Conservation (phyloP, 2,329 filamentous ascomycete species). For the Intubia oerlemansii region DNA sequence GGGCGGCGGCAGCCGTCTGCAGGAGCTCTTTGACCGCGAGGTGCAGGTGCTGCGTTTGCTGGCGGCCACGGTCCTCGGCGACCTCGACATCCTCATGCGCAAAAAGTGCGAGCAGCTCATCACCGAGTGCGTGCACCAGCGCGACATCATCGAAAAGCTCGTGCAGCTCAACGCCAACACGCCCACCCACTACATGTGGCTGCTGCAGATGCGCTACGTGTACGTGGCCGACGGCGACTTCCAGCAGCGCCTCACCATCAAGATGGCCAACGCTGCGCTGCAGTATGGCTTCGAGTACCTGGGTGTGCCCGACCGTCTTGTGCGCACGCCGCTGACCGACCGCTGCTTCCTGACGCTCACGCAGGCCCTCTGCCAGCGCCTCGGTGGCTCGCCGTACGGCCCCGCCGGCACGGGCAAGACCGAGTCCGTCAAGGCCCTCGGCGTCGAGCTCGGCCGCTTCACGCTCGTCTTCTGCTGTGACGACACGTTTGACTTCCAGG, state of each 20-base stretch:
- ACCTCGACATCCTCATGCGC: conserved; percentile 66
- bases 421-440: conserved; percentile 94
- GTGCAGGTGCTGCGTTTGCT: conserved; percentile 70
- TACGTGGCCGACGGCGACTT: conserved; percentile 68
- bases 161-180: conserved; percentile 52
- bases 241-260: conserved; percentile 64
- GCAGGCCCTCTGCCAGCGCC: conserved; percentile 80
- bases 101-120: conserved; percentile 99
- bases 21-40: conserved; percentile 56
- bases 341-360: conserved; percentile 96
- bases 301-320: conserved; percentile 85
- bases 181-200: conserved; percentile 72
- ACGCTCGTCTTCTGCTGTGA: conserved; percentile 99
- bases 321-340: conserved; percentile 90
- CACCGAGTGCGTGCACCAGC: conserved; percentile 95
- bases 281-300: conserved; percentile 98
- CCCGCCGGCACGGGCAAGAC: conserved; percentile 97
- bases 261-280: conserved; percentile 90
- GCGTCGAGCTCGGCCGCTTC: conserved; percentile 88
- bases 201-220: conserved; percentile 91
- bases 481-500: conserved; percentile 98
- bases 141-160: conserved; percentile 79
- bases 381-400: conserved; percentile 92
- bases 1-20: conserved; percentile 36
- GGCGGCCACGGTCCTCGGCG: conserved; percentile 72